Percentiles rank a stretch among this genome's conserved stretches.
phyloP scores from a whole-genome alignment of 1,284 basidiomycete species.

The Pseudozyma tsukubaensis region DNA sequence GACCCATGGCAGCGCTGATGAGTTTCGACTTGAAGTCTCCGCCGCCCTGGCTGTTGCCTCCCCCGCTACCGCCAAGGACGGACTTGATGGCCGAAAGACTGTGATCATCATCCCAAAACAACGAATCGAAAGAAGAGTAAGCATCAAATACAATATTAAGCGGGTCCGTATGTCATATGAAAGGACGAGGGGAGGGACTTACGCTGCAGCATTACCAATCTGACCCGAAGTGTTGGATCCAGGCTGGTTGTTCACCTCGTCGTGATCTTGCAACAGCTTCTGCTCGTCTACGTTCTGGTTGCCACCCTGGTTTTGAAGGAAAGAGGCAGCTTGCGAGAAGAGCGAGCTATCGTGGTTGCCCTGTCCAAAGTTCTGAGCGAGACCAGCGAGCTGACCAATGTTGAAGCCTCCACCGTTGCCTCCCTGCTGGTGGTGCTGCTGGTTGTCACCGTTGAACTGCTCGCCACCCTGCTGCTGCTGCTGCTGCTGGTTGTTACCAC shows the following conservation, averaged over 20 bases:
- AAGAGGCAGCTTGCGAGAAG: conserved; percentile 49
- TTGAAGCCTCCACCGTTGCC: conserved; percentile 49
- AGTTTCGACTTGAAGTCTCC: conserved; percentile 49
- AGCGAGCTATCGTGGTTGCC: conserved; percentile 51
- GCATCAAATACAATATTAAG: neutral
- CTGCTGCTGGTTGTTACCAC: conserved; percentile 22
- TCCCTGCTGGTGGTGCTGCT: conserved; percentile 30
- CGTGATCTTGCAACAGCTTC: conserved; percentile 52
- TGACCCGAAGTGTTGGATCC: conserved; percentile 47
- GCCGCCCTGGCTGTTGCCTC: conserved; percentile 35
- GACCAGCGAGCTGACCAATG: conserved; percentile 40
- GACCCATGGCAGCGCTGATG: conserved; percentile 46
- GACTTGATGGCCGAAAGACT: conserved; percentile 55
- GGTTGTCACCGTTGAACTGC: conserved; percentile 16
- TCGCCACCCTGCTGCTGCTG: conserved; percentile 10
- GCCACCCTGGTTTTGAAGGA: conserved; percentile 52
- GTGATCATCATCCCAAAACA: neutral
- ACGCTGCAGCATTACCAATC: conserved; percentile 63
- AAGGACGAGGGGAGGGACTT: conserved; percentile 15
- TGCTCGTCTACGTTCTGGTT: conserved; percentile 57
- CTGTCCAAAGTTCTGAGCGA: conserved; percentile 54
- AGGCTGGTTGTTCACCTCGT: conserved; percentile 54
- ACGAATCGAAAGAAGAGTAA: neutral
- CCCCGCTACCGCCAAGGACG: conserved; percentile 44
- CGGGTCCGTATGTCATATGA: no score